Base-by-base conservation (phyloP, 495 filamentous ascomycete species). In the Opeltia flavorubescens region DNA sequence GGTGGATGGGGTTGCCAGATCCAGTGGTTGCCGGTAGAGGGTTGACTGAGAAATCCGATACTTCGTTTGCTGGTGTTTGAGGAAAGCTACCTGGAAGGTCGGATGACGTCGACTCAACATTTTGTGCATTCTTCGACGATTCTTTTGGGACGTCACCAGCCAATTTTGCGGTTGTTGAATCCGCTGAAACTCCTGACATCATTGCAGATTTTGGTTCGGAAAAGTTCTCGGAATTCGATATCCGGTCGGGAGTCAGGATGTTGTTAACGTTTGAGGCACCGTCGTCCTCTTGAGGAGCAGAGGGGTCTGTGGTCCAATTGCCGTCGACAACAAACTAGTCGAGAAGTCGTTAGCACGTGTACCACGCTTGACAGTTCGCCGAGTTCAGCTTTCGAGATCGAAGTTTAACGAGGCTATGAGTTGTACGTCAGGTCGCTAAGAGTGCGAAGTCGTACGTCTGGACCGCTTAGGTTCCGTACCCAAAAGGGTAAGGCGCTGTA, bases 281-380 rank as follows among this genome's bases (percentile, higher is more conserved):
- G 70, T 94, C 91, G 50, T 69, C 72, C 65, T 94, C 86, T 63
- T 83, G 76, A 24, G 84, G 84, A 20, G 77, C 80, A 43, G 77
- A 74, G 54, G 77, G 78, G 59, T 95, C 84, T 51, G 78, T 84
- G 20, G 74, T 77, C 91, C 91, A 98, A 49, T 67, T 73, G 35
- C 77, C 80, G 74, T 98, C 88, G 38, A 93, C 89, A 53, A 96
- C 83, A 65, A 94, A 96, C 86, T 94, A 59, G 18, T 40, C 18
- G 11, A 50, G 0, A 5, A 30, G 26, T 8, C 4, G 26, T 49
- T 44, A 45, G 40, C 30, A 39, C 4, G 24, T 47, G 8, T 17
- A 36, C 21, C 7, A 45, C 3, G 8, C 4, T 18, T 1, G 17
- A 41, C 9, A 28, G 12, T 9, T 18, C 9, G 11, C 8, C 8